Evolutionary conservation across 257 asterid genomes (phyloP), one percentile per base, ranked within the genome.

Genomic region (Primulina tabacum): DNA sequence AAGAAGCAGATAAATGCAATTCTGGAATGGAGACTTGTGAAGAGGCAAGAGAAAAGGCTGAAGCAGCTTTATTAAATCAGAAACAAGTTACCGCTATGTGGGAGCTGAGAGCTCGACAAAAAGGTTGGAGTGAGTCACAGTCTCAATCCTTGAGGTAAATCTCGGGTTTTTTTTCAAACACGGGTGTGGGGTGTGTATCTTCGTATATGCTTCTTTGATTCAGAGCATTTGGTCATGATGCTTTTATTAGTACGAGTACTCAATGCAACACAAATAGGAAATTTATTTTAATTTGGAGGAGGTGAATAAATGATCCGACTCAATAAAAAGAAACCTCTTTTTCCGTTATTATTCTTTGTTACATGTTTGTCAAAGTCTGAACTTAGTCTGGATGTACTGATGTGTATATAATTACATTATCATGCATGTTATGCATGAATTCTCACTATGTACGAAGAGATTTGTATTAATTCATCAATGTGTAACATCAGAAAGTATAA

Each of bases 21-120:
- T 88, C 95, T 5, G 98, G 98, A 72, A 92, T 92, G 98, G 98
- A 88, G 71, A 92, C 97, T 2, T 92, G 98, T 71, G 98, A 92
- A 80, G 92, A 86, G 82, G 98, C 98, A 29, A 86, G 97, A 70
- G 98, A 90, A 77, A 92, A 92, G 47, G 85, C 98, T 3, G 98
- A 92, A 77, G 88, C 85, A 53, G 76, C 86, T 76, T 76, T 92
- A 71, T 62, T 77, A 69, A 76, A 84, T 30, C 98, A 92, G 84
- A 90, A 82, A 74, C 88, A 82, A 76, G 73, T 88, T 58, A 88
- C 96, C 7, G 85, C 93, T 64, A 68, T 76, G 75, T 92, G 98
- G 98, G 96, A 90, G 84, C 73, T 62, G 80, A 84, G 98, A 76
- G 98, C 98, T 0, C 92, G 95, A 4, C 88, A 88, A 76, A 88